Evolutionary conservation across 2,329 filamentous ascomycete species (phyloP), one percentile per base, ranked within the genome.

Genomic region (Rhytidhysteron rufulum): DNA sequence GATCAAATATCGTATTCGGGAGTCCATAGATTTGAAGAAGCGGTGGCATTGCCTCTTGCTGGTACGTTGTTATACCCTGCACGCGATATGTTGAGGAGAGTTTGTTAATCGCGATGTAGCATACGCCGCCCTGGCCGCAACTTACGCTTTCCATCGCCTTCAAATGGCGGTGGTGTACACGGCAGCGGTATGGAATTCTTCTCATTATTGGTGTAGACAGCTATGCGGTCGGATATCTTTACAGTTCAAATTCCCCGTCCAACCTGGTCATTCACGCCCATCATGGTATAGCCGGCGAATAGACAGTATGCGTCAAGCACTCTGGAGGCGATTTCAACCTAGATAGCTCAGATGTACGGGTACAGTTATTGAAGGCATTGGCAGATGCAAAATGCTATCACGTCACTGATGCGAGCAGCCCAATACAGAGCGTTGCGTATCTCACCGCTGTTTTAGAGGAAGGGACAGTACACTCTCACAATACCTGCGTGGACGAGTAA

Each of bases 181-280:
- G 57, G 47, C 37, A 34, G 10, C 48, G 50, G 11, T 19, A 57
- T 8, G 21, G 47, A 1, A 62, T 53, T 3, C 72, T 71, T 0
- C 49, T 73, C 2, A 58, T 78, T 6, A 59, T 78, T 31, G 75
- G 76, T 48, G 73, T 72, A 18, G 76, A 70, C 0, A 68, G 75
- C 1, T 72, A 73, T 1, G 71, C 79, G 0, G 79, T 83, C 1
- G 80, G 80, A 6, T 27, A 13, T 13, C 24, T 27, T 27, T 13
- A 13, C 24, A n/a, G n/a, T n/a, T n/a, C n/a, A n/a, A n/a, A n/a
- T n/a, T n/a, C n/a, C n/a, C n/a, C n/a, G n/a, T n/a, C n/a, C n/a
- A n/a, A n/a, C n/a, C 63, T 74, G 4, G 83, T 77, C 50, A 73
- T 73, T 84, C 44, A 78, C 82, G 57, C 81, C 80, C 0, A 61